Evolutionary conservation across 345 rosid species (phyloP).

Genomic region (Acer saccharum): DNA sequence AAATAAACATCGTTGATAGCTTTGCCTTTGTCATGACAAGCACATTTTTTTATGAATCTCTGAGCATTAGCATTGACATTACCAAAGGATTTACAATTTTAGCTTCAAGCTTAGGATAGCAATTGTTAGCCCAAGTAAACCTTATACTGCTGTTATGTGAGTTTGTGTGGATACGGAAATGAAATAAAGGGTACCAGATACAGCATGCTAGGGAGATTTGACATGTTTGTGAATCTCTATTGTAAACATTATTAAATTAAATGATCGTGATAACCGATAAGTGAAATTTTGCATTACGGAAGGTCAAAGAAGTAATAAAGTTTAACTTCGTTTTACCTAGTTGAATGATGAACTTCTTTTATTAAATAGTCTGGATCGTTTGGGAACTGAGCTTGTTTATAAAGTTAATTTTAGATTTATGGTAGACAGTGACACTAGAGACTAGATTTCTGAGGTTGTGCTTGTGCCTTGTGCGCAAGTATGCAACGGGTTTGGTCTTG

Average conservation of each 20-base stretch:
- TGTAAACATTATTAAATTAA: background rate
- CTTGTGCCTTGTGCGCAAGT: background rate
- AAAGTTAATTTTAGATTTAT: background rate
- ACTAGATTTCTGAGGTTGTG: background rate
- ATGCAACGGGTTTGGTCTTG: background rate
- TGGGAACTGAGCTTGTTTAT: background rate
- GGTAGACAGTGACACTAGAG: background rate
- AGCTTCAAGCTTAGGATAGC: background rate
- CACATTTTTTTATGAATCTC: background rate
- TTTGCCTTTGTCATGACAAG: background rate
- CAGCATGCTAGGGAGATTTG: background rate
- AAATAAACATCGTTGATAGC: background rate
- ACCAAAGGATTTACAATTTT: background rate
- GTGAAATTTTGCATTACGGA: background rate
- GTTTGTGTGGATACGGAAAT: background rate
- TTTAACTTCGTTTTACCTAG: background rate
- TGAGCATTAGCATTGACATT: background rate
- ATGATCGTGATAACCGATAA: background rate
- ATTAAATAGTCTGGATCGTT: background rate
- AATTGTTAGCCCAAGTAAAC: background rate
- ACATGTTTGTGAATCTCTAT: background rate
- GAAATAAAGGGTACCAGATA: background rate
- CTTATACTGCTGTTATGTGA: background rate
- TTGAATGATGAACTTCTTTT: background rate
- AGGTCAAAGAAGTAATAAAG: background rate